Evolutionary conservation across 2,329 filamentous ascomycete species (phyloP), one percentile per base, ranked within the genome.

Genomic region (Clarireedia monteithiana): DNA sequence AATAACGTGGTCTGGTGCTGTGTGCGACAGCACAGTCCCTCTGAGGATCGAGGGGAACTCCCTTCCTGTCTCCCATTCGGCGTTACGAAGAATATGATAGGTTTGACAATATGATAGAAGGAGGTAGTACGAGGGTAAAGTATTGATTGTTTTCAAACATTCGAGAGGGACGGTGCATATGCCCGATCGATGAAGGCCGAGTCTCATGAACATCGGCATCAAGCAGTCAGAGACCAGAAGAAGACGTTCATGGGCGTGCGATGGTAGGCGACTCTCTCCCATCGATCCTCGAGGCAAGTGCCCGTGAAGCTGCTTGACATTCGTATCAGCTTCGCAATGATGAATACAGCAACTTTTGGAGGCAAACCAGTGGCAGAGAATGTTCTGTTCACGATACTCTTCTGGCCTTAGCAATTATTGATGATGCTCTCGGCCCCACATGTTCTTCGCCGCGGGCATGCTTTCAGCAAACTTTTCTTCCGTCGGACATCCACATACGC

Each of bases 401-500:
- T 6, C 20, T 24, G 26, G 9, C 34, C 27, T 36, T 39, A 40
- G 24, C 15, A 36, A 12, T 26, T 54, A 20, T 34, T 39, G 34
- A 45, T 10, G 9, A 49, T 23, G 15, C 7, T 34, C 45, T 54
- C 34, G 53, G 53, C 46, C 52, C 53, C 53, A 55, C 46, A 27
- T 26, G 42, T 50, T 44, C 23, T 44, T 50, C 38, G 53, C 53
- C 46, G 53, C 53, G 53, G 46, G 38, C 14, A 48, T 50, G 50
- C 36, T 47, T 50, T 55, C 53, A 55, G 46, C 46, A 55, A 47
- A 30, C 46, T 4, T 54, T 55, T 55, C 53, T 50, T 50, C 53
- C 53, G 53, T 55, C 53, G 53, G 53, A 50, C 49, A 44, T 55
- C 26, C 30, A 50, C 53, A 55, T 55, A 50, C 52, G 52, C 52